phyloP scores from a whole-genome alignment of 2,329 filamentous ascomycete genomes.

The Tolypocladium sp. region DNA sequence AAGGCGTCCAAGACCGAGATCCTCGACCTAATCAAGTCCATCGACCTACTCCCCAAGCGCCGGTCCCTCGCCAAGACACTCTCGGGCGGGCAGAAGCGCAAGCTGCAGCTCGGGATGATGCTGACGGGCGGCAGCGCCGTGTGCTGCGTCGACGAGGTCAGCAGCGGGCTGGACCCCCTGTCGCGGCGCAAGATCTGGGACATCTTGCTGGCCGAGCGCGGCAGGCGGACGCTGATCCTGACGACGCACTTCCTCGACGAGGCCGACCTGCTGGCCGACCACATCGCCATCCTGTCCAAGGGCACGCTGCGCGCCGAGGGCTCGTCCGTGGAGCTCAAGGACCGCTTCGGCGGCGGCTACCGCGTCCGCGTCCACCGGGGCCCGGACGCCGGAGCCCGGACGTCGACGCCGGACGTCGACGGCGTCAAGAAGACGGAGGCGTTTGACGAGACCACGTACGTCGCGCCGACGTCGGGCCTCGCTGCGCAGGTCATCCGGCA shows the following conservation, averaged over 20 bases:
- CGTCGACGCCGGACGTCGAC: conserved; percentile 41
- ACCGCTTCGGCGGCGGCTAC: conserved; percentile 74
- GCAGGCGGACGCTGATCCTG: conserved; percentile 70
- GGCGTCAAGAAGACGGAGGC: conserved; percentile 48
- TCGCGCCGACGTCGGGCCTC: conserved; percentile 57
- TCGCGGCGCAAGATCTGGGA: conserved; percentile 90
- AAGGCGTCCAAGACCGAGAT: conserved; percentile 51
- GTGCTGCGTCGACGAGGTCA: conserved; percentile 88
- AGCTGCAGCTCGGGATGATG: conserved; percentile 91
- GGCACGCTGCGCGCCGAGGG: conserved; percentile 74
- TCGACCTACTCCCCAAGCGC: conserved; percentile 69
- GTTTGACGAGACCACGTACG: conserved; percentile 66
- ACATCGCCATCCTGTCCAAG: conserved; percentile 81
- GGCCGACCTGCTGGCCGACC: conserved; percentile 80
- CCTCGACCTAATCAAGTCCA: conserved; percentile 52
- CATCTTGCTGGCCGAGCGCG: conserved; percentile 78
- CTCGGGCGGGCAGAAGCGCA: conserved; percentile 86
- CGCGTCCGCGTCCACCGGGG: conserved; percentile 64
- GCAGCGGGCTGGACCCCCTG: conserved; percentile 77
- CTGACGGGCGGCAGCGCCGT: conserved; percentile 81
- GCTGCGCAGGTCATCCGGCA: conserved; percentile 63
- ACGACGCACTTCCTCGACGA: conserved; percentile 94
- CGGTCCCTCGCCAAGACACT: conserved; percentile 66
- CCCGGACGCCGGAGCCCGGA: conserved; percentile 30
- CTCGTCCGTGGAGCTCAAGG: conserved; percentile 78